These are phyloP conservation scores for Haematococcus sp. DNA, from an alignment of 139 green algal genomes.

Conservation along the genomic window DNA sequence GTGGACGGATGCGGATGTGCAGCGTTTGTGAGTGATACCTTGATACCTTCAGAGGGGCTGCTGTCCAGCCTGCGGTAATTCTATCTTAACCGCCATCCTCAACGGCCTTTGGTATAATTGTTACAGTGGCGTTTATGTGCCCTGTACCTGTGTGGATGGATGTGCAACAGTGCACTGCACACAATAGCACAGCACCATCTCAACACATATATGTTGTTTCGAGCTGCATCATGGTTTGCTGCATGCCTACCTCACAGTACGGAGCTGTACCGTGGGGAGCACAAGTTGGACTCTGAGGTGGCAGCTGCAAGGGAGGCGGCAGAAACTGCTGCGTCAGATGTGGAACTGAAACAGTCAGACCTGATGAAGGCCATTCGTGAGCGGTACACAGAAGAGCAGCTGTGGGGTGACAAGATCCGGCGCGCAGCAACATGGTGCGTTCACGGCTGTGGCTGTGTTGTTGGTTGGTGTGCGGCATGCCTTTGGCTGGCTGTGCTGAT, in stretches of 20 bases:
- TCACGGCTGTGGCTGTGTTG: too few species aligned
- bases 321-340: conserved; percentile 3
- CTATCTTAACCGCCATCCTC: too few species aligned
- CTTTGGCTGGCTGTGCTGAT: too few species aligned
- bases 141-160: too few species aligned
- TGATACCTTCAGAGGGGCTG: too few species aligned
- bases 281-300: conserved; percentile 18
- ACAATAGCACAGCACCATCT: too few species aligned
- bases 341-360: conserved; percentile 25
- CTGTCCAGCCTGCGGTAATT: too few species aligned
- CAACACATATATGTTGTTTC: too few species aligned
- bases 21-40: conserved; percentile 34
- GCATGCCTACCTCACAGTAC: conserved; percentile 5
- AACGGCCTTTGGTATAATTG: too few species aligned
- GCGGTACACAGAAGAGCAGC: conserved; percentile 44
- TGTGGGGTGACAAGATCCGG: conserved; percentile 55
- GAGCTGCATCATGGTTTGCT: not conserved
- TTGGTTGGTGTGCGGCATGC: too few species aligned
- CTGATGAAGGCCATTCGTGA: conserved; percentile 39
- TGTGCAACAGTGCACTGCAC: too few species aligned
- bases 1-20: conserved; percentile 37
- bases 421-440: conserved; percentile 40
- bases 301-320: conserved; percentile 16
- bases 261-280: conserved; percentile 32
- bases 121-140: not conserved